Evolutionary conservation across 768 basidiomycete genomes (phyloP), one percentile per base, ranked within the genome.

Genomic region (Lepiota venenata): DNA sequence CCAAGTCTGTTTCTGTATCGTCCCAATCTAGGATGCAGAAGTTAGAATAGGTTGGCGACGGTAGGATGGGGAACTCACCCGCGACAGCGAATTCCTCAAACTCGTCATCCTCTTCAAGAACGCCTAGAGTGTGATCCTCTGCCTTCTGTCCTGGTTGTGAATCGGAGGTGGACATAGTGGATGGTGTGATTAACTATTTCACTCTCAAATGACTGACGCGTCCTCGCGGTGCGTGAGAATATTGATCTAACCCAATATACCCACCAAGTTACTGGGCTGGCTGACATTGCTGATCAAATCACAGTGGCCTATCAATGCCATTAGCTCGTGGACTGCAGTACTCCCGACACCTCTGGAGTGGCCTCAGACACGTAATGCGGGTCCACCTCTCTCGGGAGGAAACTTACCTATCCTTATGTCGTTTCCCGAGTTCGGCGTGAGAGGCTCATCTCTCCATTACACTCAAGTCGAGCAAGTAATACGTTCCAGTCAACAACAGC

Each of bases 51-150:
- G 43, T 38, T 39, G 16, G 25, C 11, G 22, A 53, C 20, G 40
- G 10, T 50, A 15, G 39, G 38, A 6, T 14, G 11, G 10, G 51
- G 12, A 4, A 67, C 75, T 51, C 55, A 91, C 94, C 93, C 75
- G 90, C 88, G 44, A 83, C 88, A 14, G 82, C 74, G 68, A 96
- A 96, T 64, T 95, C 93, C 65, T 96, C 94, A 62, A 98, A 98
- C 73, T 98, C 94, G 67, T 98, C 94, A 67, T 98, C 94, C 67
- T 98, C 94, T 64, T 98, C 94, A 6, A 98, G 74, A n/a, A 93
- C 86, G 39, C 93, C 91, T 0, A 96, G 80, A 63, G 82, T 44
- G 80, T 78, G 1, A 57, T 55, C 38, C 72, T 71, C 55, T 80
- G 76, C 35, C 77, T 74, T 51, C 74, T 68, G 48, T 5, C 72